Evolutionary conservation across 345 rosid genomes (phyloP).

Genomic region (Salix brachista): DNA sequence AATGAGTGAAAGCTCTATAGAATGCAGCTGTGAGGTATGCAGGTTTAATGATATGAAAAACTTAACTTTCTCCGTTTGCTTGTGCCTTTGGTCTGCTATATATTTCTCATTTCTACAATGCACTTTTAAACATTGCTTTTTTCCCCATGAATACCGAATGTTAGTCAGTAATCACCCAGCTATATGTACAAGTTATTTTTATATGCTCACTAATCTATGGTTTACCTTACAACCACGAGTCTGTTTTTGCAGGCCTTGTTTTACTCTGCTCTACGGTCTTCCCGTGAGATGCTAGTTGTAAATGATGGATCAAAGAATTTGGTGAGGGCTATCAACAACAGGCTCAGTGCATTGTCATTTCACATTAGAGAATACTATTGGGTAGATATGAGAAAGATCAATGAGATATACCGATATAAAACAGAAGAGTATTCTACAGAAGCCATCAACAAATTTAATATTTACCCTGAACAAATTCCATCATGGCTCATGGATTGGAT

Average conservation of each 20-base stretch:
- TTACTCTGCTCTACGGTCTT: slow-evolving; percentile 26
- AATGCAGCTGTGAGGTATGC: not conserved
- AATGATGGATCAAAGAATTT: slow-evolving; percentile 32
- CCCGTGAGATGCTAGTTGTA: slow-evolving; percentile 28
- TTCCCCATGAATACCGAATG: not conserved
- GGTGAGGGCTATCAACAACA: slow-evolving; percentile 31
- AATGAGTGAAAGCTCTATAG: not conserved
- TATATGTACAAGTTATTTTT: not conserved
- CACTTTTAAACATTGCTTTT: not conserved
- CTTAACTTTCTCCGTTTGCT: not conserved
- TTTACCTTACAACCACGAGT: not conserved
- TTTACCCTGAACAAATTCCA: slow-evolving; percentile 35
- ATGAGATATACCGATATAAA: slow-evolving; percentile 32
- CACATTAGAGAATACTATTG: slow-evolving; percentile 36
- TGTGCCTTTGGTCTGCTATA: not conserved
- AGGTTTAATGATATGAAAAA: not conserved
- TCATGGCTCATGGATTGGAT: slow-evolving; percentile 36
- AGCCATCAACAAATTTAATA: slow-evolving; percentile 33
- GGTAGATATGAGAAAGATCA: slow-evolving; percentile 33
- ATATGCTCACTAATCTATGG: not conserved
- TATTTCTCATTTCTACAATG: not conserved
- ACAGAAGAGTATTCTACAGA: slow-evolving; percentile 34
- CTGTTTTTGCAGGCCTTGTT: slow-evolving; percentile 24
- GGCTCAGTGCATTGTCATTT: slow-evolving; percentile 33
- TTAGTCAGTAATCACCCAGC: not conserved